Conservation (phyloP, 331 rosid species). For the Stylosanthes scabra region DNA sequence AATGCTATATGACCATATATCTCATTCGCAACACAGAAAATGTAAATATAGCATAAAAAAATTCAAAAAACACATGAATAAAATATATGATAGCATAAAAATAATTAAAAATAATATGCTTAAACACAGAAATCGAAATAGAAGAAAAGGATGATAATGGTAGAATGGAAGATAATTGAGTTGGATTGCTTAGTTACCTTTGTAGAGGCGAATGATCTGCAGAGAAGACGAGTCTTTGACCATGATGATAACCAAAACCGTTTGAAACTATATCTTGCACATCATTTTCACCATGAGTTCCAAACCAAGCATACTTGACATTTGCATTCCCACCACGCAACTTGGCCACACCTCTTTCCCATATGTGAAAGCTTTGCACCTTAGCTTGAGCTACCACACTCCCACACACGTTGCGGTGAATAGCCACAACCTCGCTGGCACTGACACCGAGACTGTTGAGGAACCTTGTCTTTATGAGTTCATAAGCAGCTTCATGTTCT, state of each 20-base stretch:
- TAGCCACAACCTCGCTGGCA: slow-evolving; percentile 47
- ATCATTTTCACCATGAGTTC: slow-evolving; percentile 53
- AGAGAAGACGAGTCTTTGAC: slow-evolving; percentile 45
- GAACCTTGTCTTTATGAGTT: slow-evolving; percentile 56
- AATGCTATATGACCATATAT: too few species aligned
- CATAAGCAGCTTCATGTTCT: slow-evolving; percentile 54
- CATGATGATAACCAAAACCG: slow-evolving; percentile 56
- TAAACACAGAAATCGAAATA: too few species aligned
- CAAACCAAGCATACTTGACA: slow-evolving; percentile 77
- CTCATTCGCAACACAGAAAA: too few species aligned
- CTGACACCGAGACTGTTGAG: slow-evolving; percentile 45
- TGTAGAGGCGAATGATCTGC: slow-evolving; percentile 71
- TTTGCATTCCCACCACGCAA: slow-evolving; percentile 67
- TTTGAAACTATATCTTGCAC: slow-evolving; percentile 50
- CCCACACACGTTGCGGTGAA: slow-evolving; percentile 52
- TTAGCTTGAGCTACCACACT: slow-evolving; percentile 58
- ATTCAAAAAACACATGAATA: too few species aligned
- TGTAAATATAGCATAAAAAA: too few species aligned
- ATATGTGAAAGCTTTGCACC: slow-evolving; percentile 60
- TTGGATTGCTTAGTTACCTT: slow-evolving; percentile 39
- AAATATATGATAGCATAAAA: too few species aligned
- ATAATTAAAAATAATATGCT: too few species aligned
- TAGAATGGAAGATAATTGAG: too few species aligned
- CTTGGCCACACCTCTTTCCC: slow-evolving; percentile 52
- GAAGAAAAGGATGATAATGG: too few species aligned